Conservation (phyloP, 2,329 filamentous ascomycete genomes). For the Aspergillus sp. region DNA sequence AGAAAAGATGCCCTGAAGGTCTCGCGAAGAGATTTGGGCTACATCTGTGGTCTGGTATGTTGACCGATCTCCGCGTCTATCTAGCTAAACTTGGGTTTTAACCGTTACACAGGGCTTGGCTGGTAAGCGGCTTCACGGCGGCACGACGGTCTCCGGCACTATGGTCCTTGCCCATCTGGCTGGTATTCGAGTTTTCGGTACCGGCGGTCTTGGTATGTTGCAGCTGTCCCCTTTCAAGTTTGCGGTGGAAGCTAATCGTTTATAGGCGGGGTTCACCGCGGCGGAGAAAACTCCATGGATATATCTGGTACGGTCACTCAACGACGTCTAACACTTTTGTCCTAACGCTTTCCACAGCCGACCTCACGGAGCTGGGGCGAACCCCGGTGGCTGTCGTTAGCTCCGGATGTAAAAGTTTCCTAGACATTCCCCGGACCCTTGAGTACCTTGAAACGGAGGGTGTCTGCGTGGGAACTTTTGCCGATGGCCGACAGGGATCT, state of each 20-base stretch:
- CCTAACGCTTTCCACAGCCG: constrained; percentile 54
- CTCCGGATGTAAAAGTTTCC: constrained; percentile 92
- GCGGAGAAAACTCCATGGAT: constrained; percentile 83
- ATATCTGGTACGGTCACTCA: constrained; percentile 59
- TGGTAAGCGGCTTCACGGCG: constrained; percentile 73
- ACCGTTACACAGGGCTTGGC: constrained; percentile 53
- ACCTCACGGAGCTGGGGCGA: constrained; percentile 88
- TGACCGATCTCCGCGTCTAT: not conserved
- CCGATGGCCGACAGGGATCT: constrained; percentile 69
- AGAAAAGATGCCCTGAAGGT: constrained; percentile 73
- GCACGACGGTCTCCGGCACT: constrained; percentile 90
- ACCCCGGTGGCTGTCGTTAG: constrained; percentile 86
- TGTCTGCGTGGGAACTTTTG: constrained; percentile 85
- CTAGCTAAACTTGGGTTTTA: not conserved
- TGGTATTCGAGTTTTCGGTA: constrained; percentile 90
- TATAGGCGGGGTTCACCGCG: constrained; percentile 79
- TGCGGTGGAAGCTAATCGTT: constrained; percentile 14
- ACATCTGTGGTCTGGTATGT: constrained; percentile 72
- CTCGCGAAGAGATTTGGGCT: constrained; percentile 82
- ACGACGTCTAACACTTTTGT: not conserved
- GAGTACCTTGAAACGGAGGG: constrained; percentile 72
- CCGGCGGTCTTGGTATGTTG: constrained; percentile 71
- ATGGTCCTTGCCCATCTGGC: constrained; percentile 85
- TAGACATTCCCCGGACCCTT: constrained; percentile 86
- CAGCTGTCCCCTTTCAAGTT: not conserved